Base-by-base conservation (phyloP, 2,329 filamentous ascomycete genomes). In the Tetracladium maxilliforme region DNA sequence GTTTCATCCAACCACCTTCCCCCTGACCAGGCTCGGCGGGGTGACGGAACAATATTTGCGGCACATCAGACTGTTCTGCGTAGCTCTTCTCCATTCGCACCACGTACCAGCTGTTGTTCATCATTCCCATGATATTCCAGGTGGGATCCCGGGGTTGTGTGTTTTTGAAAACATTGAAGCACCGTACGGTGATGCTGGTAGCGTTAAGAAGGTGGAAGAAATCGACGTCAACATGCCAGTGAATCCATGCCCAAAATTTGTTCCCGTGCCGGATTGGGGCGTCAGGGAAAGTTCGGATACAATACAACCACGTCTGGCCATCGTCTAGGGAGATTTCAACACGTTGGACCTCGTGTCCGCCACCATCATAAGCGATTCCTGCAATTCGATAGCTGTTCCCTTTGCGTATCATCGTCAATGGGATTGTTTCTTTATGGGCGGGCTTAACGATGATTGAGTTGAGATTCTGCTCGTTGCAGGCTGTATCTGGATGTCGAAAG, bases 191-290 rank as follows among this genome's bases (percentile, higher is more conserved):
- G 24, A 65, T 55, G 24, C 45, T 49, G 17, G 49, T 42, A 1
- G 56, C 49, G 11, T 44, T 42, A 4, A 61, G 34, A 4, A 66
- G 37, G 30, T 61, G 49, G 2, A 46, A 39, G 2, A 60, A 38
- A 9, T 52, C 49, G 4, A 66, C 42, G 27, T 66, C 61, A 3
- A 64, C 43, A 28, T 63, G 45, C 61, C 61, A 66, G 31, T 59
- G 53, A 4, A 60, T 22, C 61, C 61, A 66, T 1, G 59, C 55
- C 61, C 60, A 65, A 34, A 61, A 65, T 33, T 61, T 66, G 19
- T 52, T 56, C 4, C 59, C 61, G 27, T 67, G 58, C 5, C 61
- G 46, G 17, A 65, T 48, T 1, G 61, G 58, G 5, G 43, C 42
- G 10, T 63, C 49, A 2, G 61, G 60, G 24, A 56, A 62, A 31